Conservation (phyloP, 352 stramenopile genomes). For the Peronospora destructor region DNA sequence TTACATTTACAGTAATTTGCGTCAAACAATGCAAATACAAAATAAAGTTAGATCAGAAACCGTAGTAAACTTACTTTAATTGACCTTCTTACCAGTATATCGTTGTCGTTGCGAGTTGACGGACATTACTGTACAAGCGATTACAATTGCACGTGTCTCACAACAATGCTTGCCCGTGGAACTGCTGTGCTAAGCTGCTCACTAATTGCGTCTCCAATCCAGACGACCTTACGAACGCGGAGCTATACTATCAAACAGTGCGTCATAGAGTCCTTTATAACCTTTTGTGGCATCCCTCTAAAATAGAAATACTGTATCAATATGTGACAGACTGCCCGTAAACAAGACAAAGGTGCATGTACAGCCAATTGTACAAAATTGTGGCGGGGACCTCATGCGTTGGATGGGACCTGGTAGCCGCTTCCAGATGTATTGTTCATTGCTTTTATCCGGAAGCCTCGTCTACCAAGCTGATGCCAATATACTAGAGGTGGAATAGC, state of each 20-base stretch:
- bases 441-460: constrained; percentile 57
- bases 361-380: constrained; percentile 44
- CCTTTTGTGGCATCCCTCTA: background rate
- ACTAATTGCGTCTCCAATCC: background rate
- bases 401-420: constrained; percentile 55
- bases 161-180: background rate
- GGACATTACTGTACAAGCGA: no score
- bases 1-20: no score
- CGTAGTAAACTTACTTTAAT: no score
- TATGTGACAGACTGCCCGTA: constrained; percentile 19
- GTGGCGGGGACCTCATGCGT: constrained; percentile 40
- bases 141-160: no score
- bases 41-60: no score
- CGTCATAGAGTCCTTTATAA: background rate
- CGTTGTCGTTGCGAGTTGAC: no score
- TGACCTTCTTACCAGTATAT: no score
- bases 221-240: background rate
- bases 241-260: constrained; percentile 21
- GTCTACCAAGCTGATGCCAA: constrained; percentile 55
- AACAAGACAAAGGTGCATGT: constrained; percentile 44
- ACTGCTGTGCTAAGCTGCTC: background rate
- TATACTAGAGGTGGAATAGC: constrained; percentile 29
- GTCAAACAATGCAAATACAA: no score
- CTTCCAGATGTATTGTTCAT: constrained; percentile 69
- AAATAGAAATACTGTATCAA: background rate